A percentile compares a stretch with the other conserved stretches of the same genome.
These are phyloP conservation scores for Beauveria australis DNA, from an alignment of 2,329 filamentous ascomycete genomes.

Conservation along the genomic window DNA sequence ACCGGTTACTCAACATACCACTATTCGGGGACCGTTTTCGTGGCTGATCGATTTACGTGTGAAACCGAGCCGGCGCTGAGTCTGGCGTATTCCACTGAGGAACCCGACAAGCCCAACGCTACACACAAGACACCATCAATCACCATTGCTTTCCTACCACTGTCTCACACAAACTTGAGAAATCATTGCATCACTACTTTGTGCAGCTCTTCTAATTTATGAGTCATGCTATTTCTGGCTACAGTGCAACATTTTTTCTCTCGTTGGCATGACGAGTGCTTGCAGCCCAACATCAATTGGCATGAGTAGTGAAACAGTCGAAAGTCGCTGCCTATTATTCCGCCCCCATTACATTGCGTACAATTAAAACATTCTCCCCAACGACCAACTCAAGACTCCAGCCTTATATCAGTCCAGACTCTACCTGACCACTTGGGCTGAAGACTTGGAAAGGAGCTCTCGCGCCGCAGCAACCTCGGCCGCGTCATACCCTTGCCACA, in stretches of 20 bases:
- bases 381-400: not conserved
- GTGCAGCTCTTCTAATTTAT: not conserved
- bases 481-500: constrained; percentile 66
- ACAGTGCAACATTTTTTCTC: not conserved
- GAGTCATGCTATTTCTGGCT: not conserved
- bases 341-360: not conserved
- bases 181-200: not conserved
- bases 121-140: not conserved
- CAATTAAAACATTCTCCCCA: not conserved
- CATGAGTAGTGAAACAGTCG: not conserved
- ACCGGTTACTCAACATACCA: not conserved
- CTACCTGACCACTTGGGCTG: constrained; percentile 36
- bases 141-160: not conserved
- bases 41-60: not conserved
- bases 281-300: not conserved
- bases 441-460: constrained; percentile 53
- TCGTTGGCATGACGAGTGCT: not conserved
- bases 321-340: not conserved
- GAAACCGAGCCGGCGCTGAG: not conserved
- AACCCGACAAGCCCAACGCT: not conserved
- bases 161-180: not conserved
- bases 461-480: constrained; percentile 65
- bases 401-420: not conserved
- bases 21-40: not conserved
- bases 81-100: not conserved